A percentile compares a stretch with the other conserved stretches of the same genome.
These are phyloP conservation scores for Aspergillus ellipticus DNA, from an alignment of 495 filamentous ascomycete genomes.

Conservation along the genomic window DNA sequence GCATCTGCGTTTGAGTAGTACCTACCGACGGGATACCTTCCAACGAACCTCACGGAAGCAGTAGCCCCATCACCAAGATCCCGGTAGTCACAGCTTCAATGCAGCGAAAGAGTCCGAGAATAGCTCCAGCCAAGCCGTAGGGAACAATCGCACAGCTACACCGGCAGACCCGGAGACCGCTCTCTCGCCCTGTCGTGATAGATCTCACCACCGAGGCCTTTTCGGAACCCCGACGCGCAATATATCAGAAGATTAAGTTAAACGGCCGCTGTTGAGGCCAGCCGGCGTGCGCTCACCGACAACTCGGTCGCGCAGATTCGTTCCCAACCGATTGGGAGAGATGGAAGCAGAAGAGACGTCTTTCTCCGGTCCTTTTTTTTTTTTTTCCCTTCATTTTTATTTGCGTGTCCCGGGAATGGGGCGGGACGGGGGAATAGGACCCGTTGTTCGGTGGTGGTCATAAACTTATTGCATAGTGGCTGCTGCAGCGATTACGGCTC, in stretches of 20 bases:
- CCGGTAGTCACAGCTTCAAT: background rate
- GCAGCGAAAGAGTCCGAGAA: background rate
- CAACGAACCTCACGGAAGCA: background rate
- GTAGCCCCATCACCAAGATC: background rate
- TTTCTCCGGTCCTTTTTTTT: background rate
- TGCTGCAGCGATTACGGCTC: background rate
- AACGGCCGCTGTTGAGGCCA: constrained; percentile 4
- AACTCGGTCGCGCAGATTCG: background rate
- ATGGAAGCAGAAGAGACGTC: background rate
- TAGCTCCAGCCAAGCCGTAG: background rate
- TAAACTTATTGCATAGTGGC: constrained; percentile 3
- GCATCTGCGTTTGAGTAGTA: too few species aligned
- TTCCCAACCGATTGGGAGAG: background rate
- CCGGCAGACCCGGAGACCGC: background rate
- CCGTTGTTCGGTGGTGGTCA: background rate
- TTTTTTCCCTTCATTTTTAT: too few species aligned
- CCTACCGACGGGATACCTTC: background rate
- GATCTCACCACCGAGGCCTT: background rate
- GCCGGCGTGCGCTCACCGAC: background rate
- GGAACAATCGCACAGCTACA: background rate
- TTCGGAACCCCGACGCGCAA: background rate
- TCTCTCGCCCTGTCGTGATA: constrained; percentile 1
- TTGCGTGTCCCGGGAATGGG: background rate
- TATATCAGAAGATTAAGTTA: constrained; percentile 4
- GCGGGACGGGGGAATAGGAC: background rate